A percentile compares a stretch with the other conserved stretches of the same genome.
Conservation (phyloP, 2,329 filamentous ascomycete genomes). For the Bipolaris victoriae region DNA sequence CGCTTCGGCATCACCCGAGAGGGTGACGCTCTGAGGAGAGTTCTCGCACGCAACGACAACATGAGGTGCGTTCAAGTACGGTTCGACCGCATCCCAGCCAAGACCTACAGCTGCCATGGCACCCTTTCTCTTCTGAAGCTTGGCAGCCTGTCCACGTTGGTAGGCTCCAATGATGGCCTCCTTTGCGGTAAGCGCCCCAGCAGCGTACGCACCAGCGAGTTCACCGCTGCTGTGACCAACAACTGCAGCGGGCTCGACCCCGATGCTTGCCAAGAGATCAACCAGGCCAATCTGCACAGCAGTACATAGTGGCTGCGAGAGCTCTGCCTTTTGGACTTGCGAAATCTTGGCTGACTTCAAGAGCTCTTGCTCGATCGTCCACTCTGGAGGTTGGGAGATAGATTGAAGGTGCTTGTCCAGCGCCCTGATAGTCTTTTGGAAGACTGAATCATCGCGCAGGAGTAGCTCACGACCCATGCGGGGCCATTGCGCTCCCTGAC, state of each 20-base stretch:
- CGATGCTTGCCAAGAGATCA: constrained; percentile 10
- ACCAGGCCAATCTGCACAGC: constrained; percentile 31
- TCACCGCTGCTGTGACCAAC: constrained; percentile 52
- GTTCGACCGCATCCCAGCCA: constrained; percentile 4
- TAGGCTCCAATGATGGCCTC: constrained; percentile 30
- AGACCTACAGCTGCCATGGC: constrained; percentile 23
- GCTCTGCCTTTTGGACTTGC: constrained; percentile 20
- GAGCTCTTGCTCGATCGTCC: constrained; percentile 22
- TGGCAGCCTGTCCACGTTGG: constrained; percentile 17
- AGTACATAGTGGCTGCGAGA: constrained; percentile 33
- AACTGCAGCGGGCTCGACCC: constrained; percentile 24
- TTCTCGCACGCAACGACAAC: constrained; percentile 26
- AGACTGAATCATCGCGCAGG: constrained; percentile 2
- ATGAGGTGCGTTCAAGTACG: background rate
- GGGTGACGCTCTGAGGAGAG: constrained; percentile 25
- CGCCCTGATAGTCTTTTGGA: constrained; percentile 4
- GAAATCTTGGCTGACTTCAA: constrained; percentile 6
- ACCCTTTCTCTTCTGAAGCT: constrained; percentile 2
- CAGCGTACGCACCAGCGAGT: constrained; percentile 50
- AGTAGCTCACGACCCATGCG: constrained; percentile 22
- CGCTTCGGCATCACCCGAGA: constrained; percentile 28
- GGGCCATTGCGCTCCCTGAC: constrained; percentile 35
- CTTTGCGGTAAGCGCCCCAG: constrained; percentile 27
- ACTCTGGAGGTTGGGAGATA: constrained; percentile 5
- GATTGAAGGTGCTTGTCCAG: constrained; percentile 12